Conservation (phyloP, 2,329 filamentous ascomycete genomes). For the Chrysosporium queenslandicum region DNA sequence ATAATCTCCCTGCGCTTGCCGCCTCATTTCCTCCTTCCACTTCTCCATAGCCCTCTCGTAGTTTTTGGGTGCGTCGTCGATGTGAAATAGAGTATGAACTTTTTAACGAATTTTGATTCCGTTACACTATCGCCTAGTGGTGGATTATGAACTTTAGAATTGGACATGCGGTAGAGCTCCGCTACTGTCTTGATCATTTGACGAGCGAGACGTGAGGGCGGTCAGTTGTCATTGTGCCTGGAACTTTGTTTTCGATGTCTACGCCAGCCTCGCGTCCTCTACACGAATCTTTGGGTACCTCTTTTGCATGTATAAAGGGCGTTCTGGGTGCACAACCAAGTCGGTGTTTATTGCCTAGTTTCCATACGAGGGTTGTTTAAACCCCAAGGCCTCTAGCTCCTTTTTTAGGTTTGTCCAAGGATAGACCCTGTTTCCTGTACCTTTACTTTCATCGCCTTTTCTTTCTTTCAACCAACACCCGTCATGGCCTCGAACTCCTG, state of each 20-base stretch:
- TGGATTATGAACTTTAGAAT: not conserved
- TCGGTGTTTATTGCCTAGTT: not conserved
- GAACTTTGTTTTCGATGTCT: not conserved
- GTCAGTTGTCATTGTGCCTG: not conserved
- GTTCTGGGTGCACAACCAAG: conserved; percentile 1
- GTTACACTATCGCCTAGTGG: not conserved
- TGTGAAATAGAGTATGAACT: conserved; percentile 13
- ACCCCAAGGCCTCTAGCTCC: too few species aligned
- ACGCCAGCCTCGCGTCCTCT: not conserved
- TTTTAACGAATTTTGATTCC: conserved; percentile 4
- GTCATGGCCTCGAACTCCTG: too few species aligned
- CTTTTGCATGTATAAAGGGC: conserved; percentile 8
- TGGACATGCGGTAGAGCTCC: not conserved
- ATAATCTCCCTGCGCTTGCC: not conserved
- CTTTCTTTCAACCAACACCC: too few species aligned
- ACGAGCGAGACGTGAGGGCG: not conserved
- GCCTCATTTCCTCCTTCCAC: not conserved
- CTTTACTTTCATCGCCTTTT: too few species aligned
- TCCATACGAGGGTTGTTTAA: too few species aligned
- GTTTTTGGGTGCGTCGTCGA: not conserved
- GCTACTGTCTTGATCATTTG: conserved; percentile 5
- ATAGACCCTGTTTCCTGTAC: too few species aligned
- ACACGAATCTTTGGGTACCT: not conserved
- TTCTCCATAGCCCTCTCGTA: not conserved
- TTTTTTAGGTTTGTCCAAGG: too few species aligned